Evolutionary conservation across 352 stramenopile genomes (phyloP), one percentile per base, ranked within the genome.

Genomic region (Phytophthora capsici): DNA sequence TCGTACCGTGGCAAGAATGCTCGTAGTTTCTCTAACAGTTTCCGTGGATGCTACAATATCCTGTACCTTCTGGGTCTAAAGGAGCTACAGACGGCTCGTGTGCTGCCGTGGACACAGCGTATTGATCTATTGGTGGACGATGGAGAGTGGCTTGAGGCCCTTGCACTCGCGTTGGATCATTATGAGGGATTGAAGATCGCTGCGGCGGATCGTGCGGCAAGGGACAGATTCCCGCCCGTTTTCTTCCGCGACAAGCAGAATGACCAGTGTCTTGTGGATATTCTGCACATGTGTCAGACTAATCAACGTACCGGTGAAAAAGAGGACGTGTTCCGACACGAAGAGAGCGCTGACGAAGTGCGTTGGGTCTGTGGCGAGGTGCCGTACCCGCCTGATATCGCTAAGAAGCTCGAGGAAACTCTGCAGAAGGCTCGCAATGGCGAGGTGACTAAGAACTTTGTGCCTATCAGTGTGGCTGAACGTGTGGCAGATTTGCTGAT

Each of bases 61-160:
- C 64, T 98, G 38, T 95, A 98, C 44, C 56, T 98, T 10, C 66
- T 99, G 16, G 97, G 94, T 58, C 74, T 97, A 51, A 93, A 97
- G 69, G 92, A 98, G 69, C 69, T 99, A 4, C 86, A 97, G 50
- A 90, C 84, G 1, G 90, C 97, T 38, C 90, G 90, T 16, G 87
- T 98, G 34, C 78, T 98, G 46, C 91, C 92, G 22, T 98, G 94
- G 77, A 96, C 85, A 26, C 82, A 97, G 63, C 89, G 95, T 55
- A 98, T 99, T 46, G 91, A 98, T 51, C 94, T 90, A 37, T 73
- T 99, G 14, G 92, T 99, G 47, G 90, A 98, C 52, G 91, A 98
- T 66, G 96, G 96, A 41, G 95, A 99, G 76, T 99, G 97, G 96
- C 82, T 99, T 6, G 95, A 99, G 71, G 97, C 96, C 2, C 84